Evolutionary conservation across 768 basidiomycete genomes (phyloP).

Genomic region (Rhodosporidiobolus sp.): DNA sequence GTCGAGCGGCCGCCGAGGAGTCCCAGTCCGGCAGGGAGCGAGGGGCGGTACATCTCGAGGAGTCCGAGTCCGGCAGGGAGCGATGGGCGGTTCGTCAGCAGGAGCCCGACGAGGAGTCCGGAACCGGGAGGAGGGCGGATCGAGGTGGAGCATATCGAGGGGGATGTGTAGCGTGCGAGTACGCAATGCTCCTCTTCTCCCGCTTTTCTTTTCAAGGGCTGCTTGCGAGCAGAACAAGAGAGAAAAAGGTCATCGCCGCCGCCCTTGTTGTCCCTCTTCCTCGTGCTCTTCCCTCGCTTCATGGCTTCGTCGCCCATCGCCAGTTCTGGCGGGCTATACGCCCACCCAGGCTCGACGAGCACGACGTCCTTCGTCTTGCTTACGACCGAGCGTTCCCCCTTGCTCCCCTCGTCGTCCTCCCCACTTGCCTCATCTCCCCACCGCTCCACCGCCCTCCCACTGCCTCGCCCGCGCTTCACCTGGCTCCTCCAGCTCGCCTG

Average conservation of each 20-base stretch:
- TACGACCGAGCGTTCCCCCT: not conserved
- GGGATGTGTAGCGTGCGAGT: constrained; percentile 9
- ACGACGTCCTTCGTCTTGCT: constrained; percentile 2
- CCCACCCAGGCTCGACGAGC: not conserved
- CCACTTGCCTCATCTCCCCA: not conserved
- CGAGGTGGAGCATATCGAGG: constrained; percentile 33
- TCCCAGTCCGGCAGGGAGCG: not conserved
- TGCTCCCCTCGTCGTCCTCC: not conserved
- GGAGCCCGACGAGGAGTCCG: constrained; percentile 37
- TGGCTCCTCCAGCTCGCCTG: not conserved
- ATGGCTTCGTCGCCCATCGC: not conserved
- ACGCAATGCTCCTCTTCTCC: not conserved
- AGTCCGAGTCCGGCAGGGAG: constrained; percentile 32
- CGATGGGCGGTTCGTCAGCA: constrained; percentile 23
- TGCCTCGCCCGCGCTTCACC: constrained; percentile 14
- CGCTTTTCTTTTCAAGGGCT: not conserved
- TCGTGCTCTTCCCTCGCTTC: too few relatives aligned
- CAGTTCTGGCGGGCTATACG: too few relatives aligned
- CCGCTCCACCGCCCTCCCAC: not conserved
- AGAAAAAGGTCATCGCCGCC: too few relatives aligned
- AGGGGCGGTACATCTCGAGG: constrained; percentile 31
- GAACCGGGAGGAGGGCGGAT: constrained; percentile 17
- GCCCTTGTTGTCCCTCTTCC: too few relatives aligned
- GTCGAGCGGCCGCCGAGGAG: not conserved
- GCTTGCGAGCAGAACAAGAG: not conserved